Base-by-base conservation (phyloP, 805 yeast genomes). In the Wilhelminamyces savonicus region DNA sequence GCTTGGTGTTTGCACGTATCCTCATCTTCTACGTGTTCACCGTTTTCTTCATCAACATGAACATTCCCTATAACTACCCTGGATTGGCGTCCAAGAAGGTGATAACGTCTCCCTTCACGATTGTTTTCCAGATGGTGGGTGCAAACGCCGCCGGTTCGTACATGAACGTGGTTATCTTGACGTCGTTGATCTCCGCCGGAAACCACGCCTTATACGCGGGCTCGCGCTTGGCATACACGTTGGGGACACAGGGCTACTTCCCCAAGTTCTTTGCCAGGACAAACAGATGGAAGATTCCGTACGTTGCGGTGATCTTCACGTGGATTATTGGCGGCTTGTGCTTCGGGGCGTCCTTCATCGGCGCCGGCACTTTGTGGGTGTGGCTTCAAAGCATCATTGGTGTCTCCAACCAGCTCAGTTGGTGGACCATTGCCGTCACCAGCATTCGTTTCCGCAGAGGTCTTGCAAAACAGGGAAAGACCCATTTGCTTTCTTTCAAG, bases 301-400 rank as follows among this genome's bases (percentile, higher is more conserved):
- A 67, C 38, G 69, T 70, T 13, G 71, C 74, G 0, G 74, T 71
- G 1, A 26, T 59, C 2, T 44, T 62, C 18, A 74, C 81, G 16
- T 72, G 76, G 71, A 43, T 66, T 3, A 56, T 66, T 19, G 74
- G 79, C 24, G 79, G 78, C 0, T 53, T 74, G 26, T 74, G 78
- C 46, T 76, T 76, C 43, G 82, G 76, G 2, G 68, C 78, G 4
- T 71, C 78, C 1, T 71, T 70, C 40, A 62, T 70, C 32, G 72
- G 73, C 14, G 68, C 74, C 1, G 76, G 76, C 25, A 54, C 58
- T n/a, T 51, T 71, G 23, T 71, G 76, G 76, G 39, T 59, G 11
- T 71, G 76, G 75, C 50, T 71, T 32, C 76, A 69, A 52, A 55
- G 65, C 32, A 59, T 69, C 30, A 75, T 70, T 30, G 76, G 74